Evolutionary conservation across 2,329 filamentous ascomycete genomes (phyloP).

Genomic region (Paecilomyces sp.): DNA sequence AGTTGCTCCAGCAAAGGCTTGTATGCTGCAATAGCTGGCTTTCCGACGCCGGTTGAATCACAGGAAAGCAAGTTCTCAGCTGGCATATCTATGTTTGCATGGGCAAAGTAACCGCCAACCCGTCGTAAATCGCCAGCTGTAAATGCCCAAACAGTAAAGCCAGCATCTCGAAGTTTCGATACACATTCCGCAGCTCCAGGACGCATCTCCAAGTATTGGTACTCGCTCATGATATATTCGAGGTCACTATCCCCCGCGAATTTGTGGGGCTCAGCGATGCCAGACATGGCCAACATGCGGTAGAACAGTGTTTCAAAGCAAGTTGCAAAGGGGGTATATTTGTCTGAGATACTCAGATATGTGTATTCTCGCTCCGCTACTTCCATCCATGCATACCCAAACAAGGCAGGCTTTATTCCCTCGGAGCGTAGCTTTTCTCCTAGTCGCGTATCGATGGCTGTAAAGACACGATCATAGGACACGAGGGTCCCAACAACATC

Average conservation of each 20-base stretch:
- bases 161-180: conserved; percentile 33
- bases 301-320: conserved; percentile 38
- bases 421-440: conserved; percentile 26
- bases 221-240: conserved; percentile 29
- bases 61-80: conserved; percentile 46
- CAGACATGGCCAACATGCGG: conserved; percentile 34
- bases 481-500: conserved; percentile 47
- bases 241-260: conserved; percentile 35
- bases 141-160: conserved; percentile 49
- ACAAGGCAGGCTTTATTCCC: conserved; percentile 28
- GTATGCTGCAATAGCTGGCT: conserved; percentile 45
- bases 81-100: conserved; percentile 44
- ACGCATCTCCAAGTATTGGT: conserved; percentile 24
- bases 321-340: conserved; percentile 34
- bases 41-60: conserved; percentile 42
- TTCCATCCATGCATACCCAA: conserved; percentile 40
- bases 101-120: conserved; percentile 48
- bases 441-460: conserved; percentile 28
- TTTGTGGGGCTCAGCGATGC: conserved; percentile 29
- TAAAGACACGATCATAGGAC: conserved; percentile 36
- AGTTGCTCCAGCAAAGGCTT: conserved; percentile 37
- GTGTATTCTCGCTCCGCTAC: conserved; percentile 40
- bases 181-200: conserved; percentile 31
- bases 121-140: conserved; percentile 46
- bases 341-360: conserved; percentile 35